phyloP scores from a whole-genome alignment of 1,284 basidiomycete genomes.

The Pisolithus thermaeus region DNA sequence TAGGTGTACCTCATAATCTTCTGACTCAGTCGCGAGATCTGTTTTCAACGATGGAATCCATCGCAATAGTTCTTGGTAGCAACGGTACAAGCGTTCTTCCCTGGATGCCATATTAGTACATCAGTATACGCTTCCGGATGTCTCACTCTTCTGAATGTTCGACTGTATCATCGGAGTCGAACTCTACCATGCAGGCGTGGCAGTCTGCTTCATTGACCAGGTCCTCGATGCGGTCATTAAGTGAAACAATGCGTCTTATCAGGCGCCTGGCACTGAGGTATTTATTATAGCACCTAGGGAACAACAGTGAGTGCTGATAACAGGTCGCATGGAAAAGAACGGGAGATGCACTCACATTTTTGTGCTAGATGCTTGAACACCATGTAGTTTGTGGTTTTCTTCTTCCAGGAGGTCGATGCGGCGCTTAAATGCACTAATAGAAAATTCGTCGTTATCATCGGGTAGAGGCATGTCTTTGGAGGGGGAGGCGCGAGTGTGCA shows the following conservation, averaged over 20 bases:
- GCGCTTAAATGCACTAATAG: not conserved
- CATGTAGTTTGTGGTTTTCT: not conserved
- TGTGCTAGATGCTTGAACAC: not conserved
- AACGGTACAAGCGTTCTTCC: slow-evolving; percentile 3
- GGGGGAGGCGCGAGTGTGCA: not conserved
- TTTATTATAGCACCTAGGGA: not conserved
- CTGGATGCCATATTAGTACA: slow-evolving; percentile 1
- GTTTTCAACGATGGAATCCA: slow-evolving; percentile 8
- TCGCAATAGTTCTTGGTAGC: slow-evolving; percentile 6
- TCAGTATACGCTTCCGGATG: not conserved
- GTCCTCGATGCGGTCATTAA: slow-evolving; percentile 3
- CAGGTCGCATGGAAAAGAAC: not conserved
- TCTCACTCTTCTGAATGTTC: not conserved
- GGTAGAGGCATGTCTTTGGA: not conserved
- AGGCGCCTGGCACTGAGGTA: not conserved
- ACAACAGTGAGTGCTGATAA: slow-evolving; percentile 4
- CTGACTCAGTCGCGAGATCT: not conserved
- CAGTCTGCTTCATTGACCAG: slow-evolving; percentile 9
- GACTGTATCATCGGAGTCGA: not conserved
- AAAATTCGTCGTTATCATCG: not conserved
- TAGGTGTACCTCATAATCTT: not conserved
- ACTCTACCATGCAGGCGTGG: not conserved
- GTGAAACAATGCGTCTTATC: slow-evolving; percentile 4
- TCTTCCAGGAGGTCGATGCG: not conserved
- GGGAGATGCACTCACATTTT: not conserved